Evolutionary conservation across 2,329 filamentous ascomycete species (phyloP), one percentile per base, ranked within the genome.

Genomic region (Aspergillus sp.): DNA sequence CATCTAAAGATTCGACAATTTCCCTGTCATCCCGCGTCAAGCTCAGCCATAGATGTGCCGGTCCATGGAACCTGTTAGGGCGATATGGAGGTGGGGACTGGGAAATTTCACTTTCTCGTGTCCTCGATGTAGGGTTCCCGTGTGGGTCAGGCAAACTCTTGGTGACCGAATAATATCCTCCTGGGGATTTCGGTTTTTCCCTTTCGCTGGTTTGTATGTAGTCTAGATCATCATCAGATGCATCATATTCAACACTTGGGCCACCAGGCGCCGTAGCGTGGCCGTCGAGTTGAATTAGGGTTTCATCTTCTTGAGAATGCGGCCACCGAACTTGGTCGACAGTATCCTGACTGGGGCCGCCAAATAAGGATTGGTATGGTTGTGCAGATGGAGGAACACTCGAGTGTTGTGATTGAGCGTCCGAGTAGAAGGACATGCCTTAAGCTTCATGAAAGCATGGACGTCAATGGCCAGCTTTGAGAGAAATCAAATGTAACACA

Each of bases 1-100:
- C 81, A 57, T 88, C 83, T 55, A 96, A 77, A 7, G 87, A 86
- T 5, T 81, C 77, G 57, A 83, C 83, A 2, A 90, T 80, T 7
- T 81, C 80, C 56, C 93, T 84, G 74, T 98, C 95, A 73, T 95
- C 89, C 60, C 89, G 86, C 15, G 90, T 96, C 89, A 96, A 95
- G 73, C 93, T 90, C 60, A 84, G 81, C 91, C 92, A 96, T 63
- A 87, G 88, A 34, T 82, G 83, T 15, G 82, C 74, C 1, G 82
- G 74, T 1, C 91, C 90, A n/a, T 72, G 78, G 81, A 89, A 96
- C 59, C 85, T 86, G 69, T 95, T 95, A 9, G 87, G 87, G 2
- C 89, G 83, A 47, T 67, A 62, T 32, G 50, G 17, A 55, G 61
- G 56, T 13, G 62, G 62, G 8, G 62, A 61, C 20, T 52, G 48